Conservation (phyloP, 2,329 filamentous ascomycete species). For the Huntiella bhutanensis region DNA sequence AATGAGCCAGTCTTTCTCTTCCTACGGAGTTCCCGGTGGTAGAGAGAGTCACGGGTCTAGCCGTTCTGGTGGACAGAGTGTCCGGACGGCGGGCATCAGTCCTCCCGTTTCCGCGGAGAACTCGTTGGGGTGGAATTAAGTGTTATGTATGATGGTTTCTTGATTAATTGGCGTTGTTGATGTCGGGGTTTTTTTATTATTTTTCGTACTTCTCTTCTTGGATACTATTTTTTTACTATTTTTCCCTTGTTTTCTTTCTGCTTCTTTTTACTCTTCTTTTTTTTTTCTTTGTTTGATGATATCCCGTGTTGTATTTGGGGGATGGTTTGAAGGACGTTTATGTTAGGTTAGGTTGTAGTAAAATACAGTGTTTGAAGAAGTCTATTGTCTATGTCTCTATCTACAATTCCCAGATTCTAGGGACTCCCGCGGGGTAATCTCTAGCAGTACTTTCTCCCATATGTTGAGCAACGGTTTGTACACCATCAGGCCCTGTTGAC, state of each 20-base stretch:
- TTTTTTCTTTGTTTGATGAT: too few relatives aligned
- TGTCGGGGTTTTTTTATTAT: too few relatives aligned
- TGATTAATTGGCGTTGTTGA: background rate
- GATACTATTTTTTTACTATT: too few relatives aligned
- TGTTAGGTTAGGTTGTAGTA: too few relatives aligned
- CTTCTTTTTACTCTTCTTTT: too few relatives aligned
- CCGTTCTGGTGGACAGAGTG: conserved; percentile 32
- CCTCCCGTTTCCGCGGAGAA: conserved; percentile 85
- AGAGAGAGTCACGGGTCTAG: conserved; percentile 50
- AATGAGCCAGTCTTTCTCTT: conserved; percentile 35
- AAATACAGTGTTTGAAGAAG: background rate
- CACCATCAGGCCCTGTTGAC: background rate
- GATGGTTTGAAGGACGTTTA: too few relatives aligned
- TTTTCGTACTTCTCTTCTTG: too few relatives aligned
- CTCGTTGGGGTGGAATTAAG: conserved; percentile 81
- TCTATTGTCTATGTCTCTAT: background rate
- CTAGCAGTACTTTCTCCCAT: conserved; percentile 9
- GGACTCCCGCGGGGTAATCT: conserved; percentile 10
- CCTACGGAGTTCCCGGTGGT: conserved; percentile 30
- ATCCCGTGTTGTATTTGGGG: too few relatives aligned
- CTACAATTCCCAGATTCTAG: background rate
- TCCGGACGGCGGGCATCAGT: conserved; percentile 51
- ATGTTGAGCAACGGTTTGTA: background rate
- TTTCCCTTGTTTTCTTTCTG: too few relatives aligned
- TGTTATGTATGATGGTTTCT: background rate